Evolutionary conservation across 257 asterid species (phyloP), one percentile per base, ranked within the genome.

Genomic region (Striga asiatica): DNA sequence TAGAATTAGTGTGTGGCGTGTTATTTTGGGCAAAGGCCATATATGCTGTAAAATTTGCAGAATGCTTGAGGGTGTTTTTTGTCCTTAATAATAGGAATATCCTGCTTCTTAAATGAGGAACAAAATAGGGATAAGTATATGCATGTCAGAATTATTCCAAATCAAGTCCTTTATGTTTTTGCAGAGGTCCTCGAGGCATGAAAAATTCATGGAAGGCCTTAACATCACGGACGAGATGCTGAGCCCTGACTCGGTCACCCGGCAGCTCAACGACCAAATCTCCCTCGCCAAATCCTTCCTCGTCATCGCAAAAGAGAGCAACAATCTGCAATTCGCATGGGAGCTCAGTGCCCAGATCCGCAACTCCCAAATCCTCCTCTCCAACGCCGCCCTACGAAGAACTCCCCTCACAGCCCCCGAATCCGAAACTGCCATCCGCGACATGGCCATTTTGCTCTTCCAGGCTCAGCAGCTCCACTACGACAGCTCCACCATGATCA

Each of bases 211-310:
- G 34, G 78, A 80, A 65, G 82, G 82, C 52, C 76, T 81, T 19
- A 81, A 81, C 72, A 66, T 75, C 56, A 77, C 82, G 0, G 84
- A 75, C 1, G 88, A 81, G 65, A 81, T 81, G 82, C 16, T 74
- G 58, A 77, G 80, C 60, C 80, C 82, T 11, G 71, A 67, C 45
- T 81, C 84, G 8, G 51, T 77, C 24, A 66, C 84, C 17, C 67
- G 88, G 76, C 88, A 81, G 57, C 69, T 81, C 41, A 81, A 71
- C 22, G 88, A 81, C 53, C 88, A 81, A 70, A 77, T 81, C n/a
- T 72, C 82, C 52, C 71, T 81, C 17, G 89, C 85, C 0, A 81
- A 81, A 65, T 78, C 70, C 3, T 78, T 78, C 54, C 68, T 81
- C 41, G 79, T 76, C 41, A 76, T 81, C 21, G 85, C 89, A 7